Percentiles rank a stretch among this genome's conserved stretches.
These are phyloP conservation scores for Fistulifera solaris DNA, from an alignment of 108 stramenopile genomes.

Conservation along the genomic window DNA sequence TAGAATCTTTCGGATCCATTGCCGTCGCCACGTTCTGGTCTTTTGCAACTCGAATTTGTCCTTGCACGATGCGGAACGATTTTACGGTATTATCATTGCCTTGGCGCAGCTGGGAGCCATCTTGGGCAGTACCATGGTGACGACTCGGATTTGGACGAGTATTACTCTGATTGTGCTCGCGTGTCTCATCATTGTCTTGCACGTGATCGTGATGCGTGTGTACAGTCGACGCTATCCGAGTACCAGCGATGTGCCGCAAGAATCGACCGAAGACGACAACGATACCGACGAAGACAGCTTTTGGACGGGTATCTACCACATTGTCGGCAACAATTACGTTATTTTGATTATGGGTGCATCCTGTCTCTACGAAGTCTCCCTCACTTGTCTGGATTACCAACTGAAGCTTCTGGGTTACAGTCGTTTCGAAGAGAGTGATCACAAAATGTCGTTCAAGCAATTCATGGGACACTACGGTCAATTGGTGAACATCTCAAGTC, in stretches of 20 bases:
- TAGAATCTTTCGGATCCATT: constrained; percentile 93
- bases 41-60: constrained; percentile 87
- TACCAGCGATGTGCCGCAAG: background rate
- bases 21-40: constrained; percentile 93
- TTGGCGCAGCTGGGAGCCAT: constrained; percentile 91
- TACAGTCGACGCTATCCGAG: constrained; percentile 30
- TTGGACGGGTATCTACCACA: constrained; percentile 67
- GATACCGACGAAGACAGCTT: constrained; percentile 8
- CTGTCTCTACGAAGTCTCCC: constrained; percentile 88
- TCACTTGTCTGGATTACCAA: constrained; percentile 94
- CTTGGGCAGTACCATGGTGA: constrained; percentile 69
- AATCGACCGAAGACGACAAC: background rate
- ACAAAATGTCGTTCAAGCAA: constrained; percentile 49
- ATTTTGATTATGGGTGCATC: constrained; percentile 86
- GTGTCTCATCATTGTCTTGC: constrained; percentile 28
- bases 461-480: constrained; percentile 92
- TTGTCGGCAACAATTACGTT: constrained; percentile 83
- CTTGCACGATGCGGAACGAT: constrained; percentile 77
- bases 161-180: constrained; percentile 28
- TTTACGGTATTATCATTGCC: constrained; percentile 91
- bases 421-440: constrained; percentile 29
- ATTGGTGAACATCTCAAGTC: constrained; percentile 75
- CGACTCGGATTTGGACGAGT: constrained; percentile 20
- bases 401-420: constrained; percentile 91
- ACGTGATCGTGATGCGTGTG: constrained; percentile 29